These are phyloP conservation scores for Aspergillus brasiliensis DNA, from an alignment of 2,329 filamentous ascomycete genomes.

Conservation along the genomic window DNA sequence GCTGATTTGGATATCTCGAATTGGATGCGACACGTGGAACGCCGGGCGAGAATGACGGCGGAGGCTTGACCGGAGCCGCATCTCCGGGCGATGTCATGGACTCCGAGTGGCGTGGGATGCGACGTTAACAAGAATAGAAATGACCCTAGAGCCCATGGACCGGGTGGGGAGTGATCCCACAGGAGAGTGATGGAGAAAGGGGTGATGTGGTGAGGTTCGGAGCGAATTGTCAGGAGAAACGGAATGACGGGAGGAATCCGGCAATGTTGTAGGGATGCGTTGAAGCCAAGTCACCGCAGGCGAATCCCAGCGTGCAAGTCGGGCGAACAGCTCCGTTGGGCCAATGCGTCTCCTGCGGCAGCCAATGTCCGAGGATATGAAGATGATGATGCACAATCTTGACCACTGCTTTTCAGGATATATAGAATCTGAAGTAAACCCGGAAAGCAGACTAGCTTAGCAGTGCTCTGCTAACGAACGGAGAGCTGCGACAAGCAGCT, in stretches of 20 bases:
- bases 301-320: constrained; percentile 19
- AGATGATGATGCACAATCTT: not conserved
- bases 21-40: constrained; percentile 64
- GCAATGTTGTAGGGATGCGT: not conserved
- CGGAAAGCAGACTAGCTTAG: not conserved
- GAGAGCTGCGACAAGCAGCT: not conserved
- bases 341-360: not conserved
- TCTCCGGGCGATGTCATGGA: constrained; percentile 70
- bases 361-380: not conserved
- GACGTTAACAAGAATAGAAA: constrained; percentile 17
- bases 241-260: not conserved
- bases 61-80: constrained; percentile 66
- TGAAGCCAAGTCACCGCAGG: constrained; percentile 18
- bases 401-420: not conserved
- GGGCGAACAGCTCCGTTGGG: constrained; percentile 4
- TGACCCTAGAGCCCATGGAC: constrained; percentile 36
- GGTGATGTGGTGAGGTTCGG: not conserved
- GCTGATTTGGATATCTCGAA: constrained; percentile 54
- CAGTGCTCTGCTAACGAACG: not conserved
- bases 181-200: not conserved
- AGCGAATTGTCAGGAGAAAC: not conserved
- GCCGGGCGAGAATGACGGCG: constrained; percentile 69
- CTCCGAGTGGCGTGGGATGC: constrained; percentile 35
- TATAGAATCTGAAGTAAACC: not conserved
- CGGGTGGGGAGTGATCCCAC: not conserved